Evolutionary conservation across 2,329 filamentous ascomycete genomes (phyloP), one percentile per base, ranked within the genome.

Genomic region (Fusarium pseudograminearum): DNA sequence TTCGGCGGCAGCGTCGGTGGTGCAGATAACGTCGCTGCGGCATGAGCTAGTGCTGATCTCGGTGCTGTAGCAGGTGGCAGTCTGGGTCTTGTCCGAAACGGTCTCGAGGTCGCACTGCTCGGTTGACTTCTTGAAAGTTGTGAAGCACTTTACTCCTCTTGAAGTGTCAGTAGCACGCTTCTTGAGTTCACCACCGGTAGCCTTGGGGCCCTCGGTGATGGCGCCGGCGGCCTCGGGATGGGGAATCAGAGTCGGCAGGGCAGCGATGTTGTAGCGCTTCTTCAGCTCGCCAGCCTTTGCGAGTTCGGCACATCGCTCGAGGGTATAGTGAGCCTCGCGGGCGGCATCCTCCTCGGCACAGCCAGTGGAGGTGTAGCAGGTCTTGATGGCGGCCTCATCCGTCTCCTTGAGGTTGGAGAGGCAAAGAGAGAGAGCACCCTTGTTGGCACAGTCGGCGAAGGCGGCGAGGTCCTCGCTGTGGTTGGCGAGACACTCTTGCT

Each of bases 21-120:
- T 76, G 82, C 86, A 88, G 70, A 83, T 77, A 59, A 82, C 78
- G 36, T 80, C 81, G 7, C 77, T 71, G 11, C 76, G 77, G 79
- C 86, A 88, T 20, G 78, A 77, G 31, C 77, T 75, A 20, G 74
- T 77, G 50, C 77, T 70, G 42, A 77, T 70, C 11, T 72, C 63
- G 46, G 81, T 82, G 22, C 76, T 67, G 72, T 71, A 78, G 80
- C 84, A 87, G 15, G 80, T 71, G 24, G 77, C 74, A 40, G 78
- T 80, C 47, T 75, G 74, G 65, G 77, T 77, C 26, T 62, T 61
- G 57, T 79, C 72, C 69, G 78, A 78, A 20, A 77, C 81, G 47
- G 80, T 80, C 58, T 80, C 74, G 8, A 78, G 52, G 14, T 78
- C 78, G 77, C 85, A 87, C 42, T 61, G 61, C 14, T 74, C 58